These are phyloP conservation scores for Neopestalotiopsis sp. DNA, from an alignment of 2,329 filamentous ascomycete genomes.

Conservation along the genomic window DNA sequence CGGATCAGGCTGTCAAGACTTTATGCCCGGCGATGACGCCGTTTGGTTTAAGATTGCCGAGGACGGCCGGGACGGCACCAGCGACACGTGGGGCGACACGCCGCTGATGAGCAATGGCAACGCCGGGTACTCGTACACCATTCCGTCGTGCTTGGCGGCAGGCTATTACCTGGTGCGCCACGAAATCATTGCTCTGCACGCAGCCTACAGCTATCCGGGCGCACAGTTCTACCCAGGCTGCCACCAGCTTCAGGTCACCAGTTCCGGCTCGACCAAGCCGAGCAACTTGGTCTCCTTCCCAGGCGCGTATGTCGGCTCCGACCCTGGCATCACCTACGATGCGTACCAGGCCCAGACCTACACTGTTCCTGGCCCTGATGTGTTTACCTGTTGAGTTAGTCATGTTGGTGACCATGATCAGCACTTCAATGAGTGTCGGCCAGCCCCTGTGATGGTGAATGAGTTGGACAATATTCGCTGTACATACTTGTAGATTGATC, in stretches of 20 bases:
- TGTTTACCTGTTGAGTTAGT: slow-evolving; percentile 51
- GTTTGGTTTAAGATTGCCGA: slow-evolving; percentile 65
- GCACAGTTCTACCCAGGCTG: slow-evolving; percentile 27
- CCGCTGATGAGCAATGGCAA: slow-evolving; percentile 50
- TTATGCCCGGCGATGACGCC: slow-evolving; percentile 35
- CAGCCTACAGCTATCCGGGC: slow-evolving; percentile 26
- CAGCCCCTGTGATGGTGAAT: background rate
- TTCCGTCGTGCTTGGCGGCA: slow-evolving; percentile 55
- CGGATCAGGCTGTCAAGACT: slow-evolving; percentile 26
- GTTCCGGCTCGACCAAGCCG: slow-evolving; percentile 21
- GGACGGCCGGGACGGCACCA: slow-evolving; percentile 54
- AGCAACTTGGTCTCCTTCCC: slow-evolving; percentile 52
- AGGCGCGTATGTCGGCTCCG: slow-evolving; percentile 55
- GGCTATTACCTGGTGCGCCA: slow-evolving; percentile 53
- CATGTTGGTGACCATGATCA: background rate
- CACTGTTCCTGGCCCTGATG: slow-evolving; percentile 51
- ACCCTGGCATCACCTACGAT: slow-evolving; percentile 59
- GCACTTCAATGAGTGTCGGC: background rate
- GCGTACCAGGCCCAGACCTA: slow-evolving; percentile 53
- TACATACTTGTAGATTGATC: background rate
- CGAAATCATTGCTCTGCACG: slow-evolving; percentile 48
- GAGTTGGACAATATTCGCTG: background rate
- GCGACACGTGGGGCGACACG: slow-evolving; percentile 54
- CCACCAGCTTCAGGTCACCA: slow-evolving; percentile 23
- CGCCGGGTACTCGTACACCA: slow-evolving; percentile 54